Conservation (phyloP, 2,329 filamentous ascomycete genomes). For the Alternaria triticina region DNA sequence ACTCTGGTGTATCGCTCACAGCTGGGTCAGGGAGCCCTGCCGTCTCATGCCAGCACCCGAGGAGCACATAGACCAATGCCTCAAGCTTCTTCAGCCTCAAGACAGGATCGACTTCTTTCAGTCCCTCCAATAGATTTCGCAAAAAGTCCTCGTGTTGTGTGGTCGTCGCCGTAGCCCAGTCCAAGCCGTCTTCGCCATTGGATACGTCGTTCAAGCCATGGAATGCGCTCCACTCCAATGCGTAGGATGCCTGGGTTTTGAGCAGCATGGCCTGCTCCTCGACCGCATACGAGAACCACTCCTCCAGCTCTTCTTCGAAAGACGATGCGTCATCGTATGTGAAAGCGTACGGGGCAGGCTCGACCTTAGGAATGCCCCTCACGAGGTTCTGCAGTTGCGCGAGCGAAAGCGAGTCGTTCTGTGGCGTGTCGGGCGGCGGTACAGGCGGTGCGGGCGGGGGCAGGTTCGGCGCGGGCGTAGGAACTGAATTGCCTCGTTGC, state of each 20-base stretch:
- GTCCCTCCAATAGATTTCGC: slow-evolving; percentile 46
- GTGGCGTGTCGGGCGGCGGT: slow-evolving; percentile 37
- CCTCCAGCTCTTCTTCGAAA: slow-evolving; percentile 88
- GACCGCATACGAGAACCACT: slow-evolving; percentile 95
- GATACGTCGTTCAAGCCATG: slow-evolving; percentile 48
- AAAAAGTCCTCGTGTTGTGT: slow-evolving; percentile 66
- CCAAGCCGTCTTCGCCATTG: slow-evolving; percentile 53
- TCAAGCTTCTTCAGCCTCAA: slow-evolving; percentile 48
- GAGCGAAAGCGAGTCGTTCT: slow-evolving; percentile 55
- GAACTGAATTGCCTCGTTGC: slow-evolving; percentile 49
- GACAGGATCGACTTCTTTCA: slow-evolving; percentile 39
- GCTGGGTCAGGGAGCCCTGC: slow-evolving; percentile 46
- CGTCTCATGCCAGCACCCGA: slow-evolving; percentile 59
- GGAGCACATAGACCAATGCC: slow-evolving; percentile 54
- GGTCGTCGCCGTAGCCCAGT: slow-evolving; percentile 71
- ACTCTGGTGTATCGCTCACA: slow-evolving; percentile 10
- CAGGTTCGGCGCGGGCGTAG: slow-evolving; percentile 50
- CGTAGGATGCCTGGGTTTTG: slow-evolving; percentile 76
- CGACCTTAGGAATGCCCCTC: slow-evolving; percentile 51
- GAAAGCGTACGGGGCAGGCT: slow-evolving; percentile 75
- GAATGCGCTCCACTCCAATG: slow-evolving; percentile 68
- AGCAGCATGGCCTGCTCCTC: slow-evolving; percentile 83
- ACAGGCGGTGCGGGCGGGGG: slow-evolving; percentile 51
- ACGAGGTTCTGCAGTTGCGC: slow-evolving; percentile 55
- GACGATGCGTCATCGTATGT: slow-evolving; percentile 59